Percentiles rank a stretch among this genome's conserved stretches.
Conservation (phyloP, 2,329 filamentous ascomycete genomes). For the Colletotrichum plurivorum region DNA sequence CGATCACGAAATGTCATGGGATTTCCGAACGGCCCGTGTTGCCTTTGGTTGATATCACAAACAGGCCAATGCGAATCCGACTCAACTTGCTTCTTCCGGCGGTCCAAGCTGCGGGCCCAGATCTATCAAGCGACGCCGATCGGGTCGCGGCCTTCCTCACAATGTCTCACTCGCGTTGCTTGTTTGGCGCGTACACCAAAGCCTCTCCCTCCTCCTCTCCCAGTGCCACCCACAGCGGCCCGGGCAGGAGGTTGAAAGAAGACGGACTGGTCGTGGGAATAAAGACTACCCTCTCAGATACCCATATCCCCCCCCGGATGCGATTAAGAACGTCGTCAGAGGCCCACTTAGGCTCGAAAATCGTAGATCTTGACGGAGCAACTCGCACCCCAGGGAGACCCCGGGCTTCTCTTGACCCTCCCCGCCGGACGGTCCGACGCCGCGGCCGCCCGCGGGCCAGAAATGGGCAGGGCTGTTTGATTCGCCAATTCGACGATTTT, state of each 20-base stretch:
- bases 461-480: constrained; percentile 7
- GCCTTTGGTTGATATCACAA: too few species aligned
- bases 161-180: neutral
- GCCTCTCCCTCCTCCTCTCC: neutral
- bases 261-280: neutral
- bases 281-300: constrained; percentile 6
- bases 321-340: constrained; percentile 18
- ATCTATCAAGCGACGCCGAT: too few species aligned
- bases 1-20: too few species aligned
- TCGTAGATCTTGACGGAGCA: constrained; percentile 30
- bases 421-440: constrained; percentile 23
- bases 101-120: too few species aligned
- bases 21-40: too few species aligned
- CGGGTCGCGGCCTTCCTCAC: neutral
- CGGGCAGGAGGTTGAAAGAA: constrained; percentile 13
- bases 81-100: too few species aligned
- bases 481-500: constrained; percentile 20
- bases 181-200: neutral
- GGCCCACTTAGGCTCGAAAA: constrained; percentile 10
- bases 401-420: constrained; percentile 14
- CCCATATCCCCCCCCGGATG: constrained; percentile 11
- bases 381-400: constrained; percentile 8
- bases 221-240: neutral
- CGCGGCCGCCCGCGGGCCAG: constrained; percentile 1
- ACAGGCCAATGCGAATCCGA: too few species aligned